Conservation (phyloP, 768 basidiomycete species). For the Russula brevipes region DNA sequence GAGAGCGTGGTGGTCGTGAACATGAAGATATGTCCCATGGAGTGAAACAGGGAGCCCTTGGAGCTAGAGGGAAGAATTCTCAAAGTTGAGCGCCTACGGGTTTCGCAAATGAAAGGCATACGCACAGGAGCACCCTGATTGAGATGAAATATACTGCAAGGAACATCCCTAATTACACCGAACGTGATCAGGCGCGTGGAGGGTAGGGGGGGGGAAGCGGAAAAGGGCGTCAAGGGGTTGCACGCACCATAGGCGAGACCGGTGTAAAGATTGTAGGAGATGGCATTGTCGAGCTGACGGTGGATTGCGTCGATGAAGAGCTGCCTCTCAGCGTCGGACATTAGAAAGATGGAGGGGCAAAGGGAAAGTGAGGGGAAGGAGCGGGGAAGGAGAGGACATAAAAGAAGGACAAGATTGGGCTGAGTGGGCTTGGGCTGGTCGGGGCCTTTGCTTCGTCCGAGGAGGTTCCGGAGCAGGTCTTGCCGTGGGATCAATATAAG, state of each 20-base stretch:
- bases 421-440: too few species aligned
- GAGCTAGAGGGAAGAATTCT: background rate
- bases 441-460: too few species aligned
- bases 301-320: background rate
- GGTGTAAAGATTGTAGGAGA: conserved; percentile 15
- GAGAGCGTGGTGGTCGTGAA: background rate
- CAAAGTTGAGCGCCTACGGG: background rate
- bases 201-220: too few species aligned
- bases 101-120: background rate
- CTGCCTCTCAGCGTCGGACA: conserved; percentile 9
- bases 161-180: conserved; percentile 8
- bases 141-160: conserved; percentile 15
- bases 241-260: conserved; percentile 19
- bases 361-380: background rate
- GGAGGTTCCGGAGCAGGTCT: too few species aligned
- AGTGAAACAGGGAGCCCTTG: conserved; percentile 6
- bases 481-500: background rate
- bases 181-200: background rate
- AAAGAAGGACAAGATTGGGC: background rate
- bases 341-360: background rate
- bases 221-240: too few species aligned
- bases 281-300: conserved; percentile 1
- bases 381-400: background rate
- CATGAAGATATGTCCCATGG: conserved; percentile 13
- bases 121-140: conserved; percentile 18